Base-by-base conservation (phyloP, 1,284 basidiomycete genomes). In the Takashimella koratensis region DNA sequence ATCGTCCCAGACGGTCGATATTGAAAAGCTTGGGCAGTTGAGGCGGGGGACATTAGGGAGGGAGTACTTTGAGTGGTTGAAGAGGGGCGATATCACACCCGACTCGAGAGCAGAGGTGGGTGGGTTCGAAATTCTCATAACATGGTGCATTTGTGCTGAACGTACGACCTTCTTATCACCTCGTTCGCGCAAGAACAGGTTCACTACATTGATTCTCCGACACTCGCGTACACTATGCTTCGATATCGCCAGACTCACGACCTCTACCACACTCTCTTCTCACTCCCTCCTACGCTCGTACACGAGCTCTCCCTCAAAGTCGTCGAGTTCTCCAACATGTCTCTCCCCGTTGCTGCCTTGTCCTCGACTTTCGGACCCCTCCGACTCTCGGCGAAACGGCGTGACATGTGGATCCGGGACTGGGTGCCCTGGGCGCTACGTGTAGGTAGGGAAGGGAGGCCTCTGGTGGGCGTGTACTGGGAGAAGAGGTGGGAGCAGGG, bases 181-280 rank as follows among this genome's bases (percentile, higher is more conserved):
- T 25, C 3, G n/a, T 46, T 48, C 23, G 47, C 44, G 3, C 8
- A 27, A n/a, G n/a, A n/a, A 21, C 81, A 88, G 91, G 91, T 96
- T 4, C 88, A 87, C 62, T 98, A 97, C 73, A 88, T 98, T 63
- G 83, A 90, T 67, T 91, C 95, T 63, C 89, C 91, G 1, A 90
- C 93, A 65, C 82, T 95, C 11, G 93, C 93, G 24, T 96, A 97
- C 74, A 90, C 98, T 52, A 93, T 99, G 86, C 91, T 96, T 65
- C 86, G 96, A 43, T 98, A 98, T 74, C 87, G 96, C 39, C 94
- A 99, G 78, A 95, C 89, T 62, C 95, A 98, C 76, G 91, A 98
- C 77, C 87, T 96, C 66, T 96, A 96, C 73, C 95, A 98, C 69
- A 86, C 90, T 56, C 82, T 98, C 52, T 85, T 86, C 73, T 84